These are phyloP conservation scores for Metschnikowia noctiluminum DNA, from an alignment of 805 yeast species.

Conservation along the genomic window DNA sequence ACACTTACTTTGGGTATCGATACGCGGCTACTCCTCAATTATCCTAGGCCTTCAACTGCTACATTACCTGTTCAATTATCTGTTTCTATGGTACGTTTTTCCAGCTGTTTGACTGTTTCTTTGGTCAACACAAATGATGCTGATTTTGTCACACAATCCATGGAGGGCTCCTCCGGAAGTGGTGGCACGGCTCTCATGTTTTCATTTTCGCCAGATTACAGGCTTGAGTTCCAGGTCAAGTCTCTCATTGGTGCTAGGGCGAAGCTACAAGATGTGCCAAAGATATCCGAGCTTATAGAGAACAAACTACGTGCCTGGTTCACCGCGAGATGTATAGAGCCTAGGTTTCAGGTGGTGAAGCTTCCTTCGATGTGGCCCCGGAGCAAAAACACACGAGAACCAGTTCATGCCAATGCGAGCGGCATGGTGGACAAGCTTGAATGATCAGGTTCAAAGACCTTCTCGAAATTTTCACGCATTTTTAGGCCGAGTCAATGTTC, in stretches of 20 bases:
- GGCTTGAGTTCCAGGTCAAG: slow-evolving; percentile 82
- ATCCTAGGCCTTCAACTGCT: slow-evolving; percentile 82
- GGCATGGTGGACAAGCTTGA: slow-evolving; percentile 22
- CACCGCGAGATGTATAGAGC: slow-evolving; percentile 89
- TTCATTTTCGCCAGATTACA: slow-evolving; percentile 87
- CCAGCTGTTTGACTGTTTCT: slow-evolving; percentile 84
- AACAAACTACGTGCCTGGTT: slow-evolving; percentile 83
- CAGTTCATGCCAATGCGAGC: slow-evolving; percentile 18
- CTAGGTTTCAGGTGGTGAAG: slow-evolving; percentile 80
- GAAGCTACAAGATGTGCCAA: slow-evolving; percentile 88
- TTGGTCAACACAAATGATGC: slow-evolving; percentile 43
- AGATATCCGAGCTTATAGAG: slow-evolving; percentile 81
- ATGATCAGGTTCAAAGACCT: background rate
- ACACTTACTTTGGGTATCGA: slow-evolving; percentile 83
- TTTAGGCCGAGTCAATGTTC: too few species aligned
- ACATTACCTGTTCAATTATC: slow-evolving; percentile 79
- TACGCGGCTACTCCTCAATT: slow-evolving; percentile 72
- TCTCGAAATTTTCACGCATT: background rate
- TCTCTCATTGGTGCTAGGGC: slow-evolving; percentile 92
- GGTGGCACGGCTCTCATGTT: slow-evolving; percentile 75
- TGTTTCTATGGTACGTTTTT: slow-evolving; percentile 86
- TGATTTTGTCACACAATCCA: slow-evolving; percentile 4
- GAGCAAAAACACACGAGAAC: slow-evolving; percentile 37
- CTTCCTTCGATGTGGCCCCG: slow-evolving; percentile 87
- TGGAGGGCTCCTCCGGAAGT: slow-evolving; percentile 1